phyloP scores from a whole-genome alignment of 495 filamentous ascomycete species.

The Poronia punctata region DNA sequence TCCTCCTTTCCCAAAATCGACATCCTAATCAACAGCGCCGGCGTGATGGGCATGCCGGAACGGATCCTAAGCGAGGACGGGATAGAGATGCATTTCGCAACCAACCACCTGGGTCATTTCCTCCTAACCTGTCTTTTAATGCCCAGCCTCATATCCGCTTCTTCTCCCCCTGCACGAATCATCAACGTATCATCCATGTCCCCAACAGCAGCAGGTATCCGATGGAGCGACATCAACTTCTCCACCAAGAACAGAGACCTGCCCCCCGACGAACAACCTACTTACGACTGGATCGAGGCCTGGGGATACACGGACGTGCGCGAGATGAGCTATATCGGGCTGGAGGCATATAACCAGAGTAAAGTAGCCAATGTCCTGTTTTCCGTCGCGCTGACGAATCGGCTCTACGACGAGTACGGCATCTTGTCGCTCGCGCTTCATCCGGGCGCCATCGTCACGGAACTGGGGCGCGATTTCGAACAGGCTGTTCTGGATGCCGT shows the following conservation, averaged over 20 bases:
- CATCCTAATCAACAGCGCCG: slow-evolving; percentile 44
- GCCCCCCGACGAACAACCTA: slow-evolving; percentile 31
- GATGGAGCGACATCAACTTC: slow-evolving; percentile 41
- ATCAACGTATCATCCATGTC: slow-evolving; percentile 38
- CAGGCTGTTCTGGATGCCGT: slow-evolving; percentile 11
- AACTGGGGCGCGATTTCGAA: slow-evolving; percentile 21
- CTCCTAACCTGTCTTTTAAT: slow-evolving; percentile 44
- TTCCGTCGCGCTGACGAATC: slow-evolving; percentile 29
- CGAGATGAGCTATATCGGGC: slow-evolving; percentile 32
- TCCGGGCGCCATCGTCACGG: slow-evolving; percentile 34
- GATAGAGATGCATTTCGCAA: slow-evolving; percentile 50
- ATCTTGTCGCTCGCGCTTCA: slow-evolving; percentile 34
- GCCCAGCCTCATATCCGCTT: slow-evolving; percentile 40
- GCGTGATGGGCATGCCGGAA: slow-evolving; percentile 28
- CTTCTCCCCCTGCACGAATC: too few relatives aligned
- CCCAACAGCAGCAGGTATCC: slow-evolving; percentile 20
- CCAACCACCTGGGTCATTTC: slow-evolving; percentile 53
- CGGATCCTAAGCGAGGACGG: slow-evolving; percentile 28
- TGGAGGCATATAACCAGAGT: slow-evolving; percentile 41
- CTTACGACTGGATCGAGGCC: slow-evolving; percentile 15
- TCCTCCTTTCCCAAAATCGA: slow-evolving; percentile 32
- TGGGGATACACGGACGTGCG: slow-evolving; percentile 28
- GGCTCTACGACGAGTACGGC: slow-evolving; percentile 26
- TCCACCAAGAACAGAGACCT: slow-evolving; percentile 34
- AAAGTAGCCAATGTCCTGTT: slow-evolving; percentile 50